phyloP scores from a whole-genome alignment of 495 filamentous ascomycete genomes.

The Annulohypoxylon bovei region DNA sequence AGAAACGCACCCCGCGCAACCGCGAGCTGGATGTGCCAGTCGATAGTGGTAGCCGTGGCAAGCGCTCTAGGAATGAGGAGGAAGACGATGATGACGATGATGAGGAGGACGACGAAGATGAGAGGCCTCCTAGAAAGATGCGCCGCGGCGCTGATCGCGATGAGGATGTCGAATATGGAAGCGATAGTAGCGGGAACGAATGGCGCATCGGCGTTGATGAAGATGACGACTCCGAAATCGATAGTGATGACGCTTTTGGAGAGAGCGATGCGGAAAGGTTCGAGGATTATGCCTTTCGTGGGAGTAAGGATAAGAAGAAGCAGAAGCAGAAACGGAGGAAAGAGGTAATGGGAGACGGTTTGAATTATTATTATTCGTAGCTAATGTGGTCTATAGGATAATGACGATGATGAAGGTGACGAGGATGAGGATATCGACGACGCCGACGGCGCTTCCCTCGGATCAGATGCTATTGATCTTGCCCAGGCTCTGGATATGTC shows the following conservation, averaged over 20 bases:
- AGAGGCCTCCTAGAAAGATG: constrained; percentile 54
- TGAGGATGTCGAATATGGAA: constrained; percentile 66
- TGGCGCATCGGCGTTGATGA: constrained; percentile 83
- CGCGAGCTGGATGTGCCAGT: constrained; percentile 56
- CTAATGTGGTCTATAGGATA: constrained; percentile 44
- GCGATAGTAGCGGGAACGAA: constrained; percentile 87
- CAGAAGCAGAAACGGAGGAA: constrained; percentile 40
- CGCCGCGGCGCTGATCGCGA: constrained; percentile 57
- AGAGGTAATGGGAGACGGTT: constrained; percentile 52
- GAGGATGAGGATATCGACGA: constrained; percentile 71
- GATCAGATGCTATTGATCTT: constrained; percentile 87
- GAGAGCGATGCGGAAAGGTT: constrained; percentile 87
- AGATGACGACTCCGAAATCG: constrained; percentile 84
- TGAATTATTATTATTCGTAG: constrained; percentile 31
- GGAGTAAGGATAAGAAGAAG: constrained; percentile 67
- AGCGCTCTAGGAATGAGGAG: constrained; percentile 57
- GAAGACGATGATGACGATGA: constrained; percentile 65
- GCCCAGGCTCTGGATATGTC: constrained; percentile 81
- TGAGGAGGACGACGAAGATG: constrained; percentile 61
- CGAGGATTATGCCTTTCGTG: constrained; percentile 77
- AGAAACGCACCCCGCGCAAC: constrained; percentile 53
- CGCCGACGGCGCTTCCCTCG: constrained; percentile 64
- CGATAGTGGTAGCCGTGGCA: constrained; percentile 41
- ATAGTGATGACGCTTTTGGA: constrained; percentile 94
- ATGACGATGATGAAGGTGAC: constrained; percentile 38